Evolutionary conservation across 2,329 filamentous ascomycete genomes (phyloP), one percentile per base, ranked within the genome.

Genomic region (Xylariaceae sp.): DNA sequence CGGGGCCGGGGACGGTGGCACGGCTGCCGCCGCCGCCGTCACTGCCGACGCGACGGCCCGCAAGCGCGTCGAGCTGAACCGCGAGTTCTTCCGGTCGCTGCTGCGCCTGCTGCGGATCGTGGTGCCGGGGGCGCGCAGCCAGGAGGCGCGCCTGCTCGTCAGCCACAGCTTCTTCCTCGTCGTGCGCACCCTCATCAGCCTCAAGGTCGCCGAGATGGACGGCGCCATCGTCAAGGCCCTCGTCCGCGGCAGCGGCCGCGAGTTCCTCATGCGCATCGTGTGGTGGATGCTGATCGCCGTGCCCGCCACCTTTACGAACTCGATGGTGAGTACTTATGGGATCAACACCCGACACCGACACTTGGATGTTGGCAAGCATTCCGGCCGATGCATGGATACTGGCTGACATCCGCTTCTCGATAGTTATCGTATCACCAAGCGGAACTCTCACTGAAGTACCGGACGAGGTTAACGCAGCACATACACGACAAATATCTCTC

Each of bases 241-340:
- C 36, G 89, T 98, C 29, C 81, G 88, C 59, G 92, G 92, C 2
- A 92, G 82, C 46, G 92, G 90, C 12, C 85, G 78, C 58, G 88
- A 94, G 45, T 98, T 98, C 47, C 55, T 96, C 49, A 79, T 80
- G 47, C 80, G 87, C 1, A 79, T 98, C 49, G 75, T 93, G 5
- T 95, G 90, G 88, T 98, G 92, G 92, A 98, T 98, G 92, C 59
- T 90, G 35, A 92, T 98, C 45, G 90, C 92, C 17, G 73, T 98
- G 12, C 92, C 92, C 8, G 92, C 92, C 2, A 96, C 92, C 0
- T 95, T 96, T 57, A 98, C 92, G 25, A 98, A 98, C 60, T 95
- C 89, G 1, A 98, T 98, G 92, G 85, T 92, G 60, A 59, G 75
- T n/a, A n/a, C n/a, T n/a, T n/a, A n/a, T n/a, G n/a, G n/a, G n/a